Conservation (phyloP, 306 rosid species). For the Pyrus betulifolia region DNA sequence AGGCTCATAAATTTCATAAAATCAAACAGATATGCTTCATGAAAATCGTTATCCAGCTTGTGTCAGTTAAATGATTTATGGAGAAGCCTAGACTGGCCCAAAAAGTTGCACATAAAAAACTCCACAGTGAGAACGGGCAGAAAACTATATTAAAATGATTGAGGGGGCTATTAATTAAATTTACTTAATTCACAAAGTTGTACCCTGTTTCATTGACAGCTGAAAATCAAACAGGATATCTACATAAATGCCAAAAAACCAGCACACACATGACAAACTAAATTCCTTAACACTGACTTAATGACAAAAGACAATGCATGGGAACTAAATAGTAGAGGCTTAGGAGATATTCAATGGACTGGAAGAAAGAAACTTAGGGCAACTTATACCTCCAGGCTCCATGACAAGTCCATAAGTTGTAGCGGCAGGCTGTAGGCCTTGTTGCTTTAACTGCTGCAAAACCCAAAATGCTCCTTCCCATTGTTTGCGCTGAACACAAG, state of each 20-base stretch:
- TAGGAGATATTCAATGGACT: not conserved
- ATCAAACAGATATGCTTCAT: not conserved
- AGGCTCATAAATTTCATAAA: not conserved
- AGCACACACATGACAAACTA: not conserved
- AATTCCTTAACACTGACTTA: not conserved
- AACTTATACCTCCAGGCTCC: slow-evolving; percentile 91
- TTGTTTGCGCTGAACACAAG: slow-evolving; percentile 66
- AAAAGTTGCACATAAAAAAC: not conserved
- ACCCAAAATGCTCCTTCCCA: slow-evolving; percentile 99
- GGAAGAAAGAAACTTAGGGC: slow-evolving; percentile 15
- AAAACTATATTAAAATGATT: not conserved
- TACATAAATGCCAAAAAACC: not conserved
- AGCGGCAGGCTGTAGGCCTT: slow-evolving; percentile 43
- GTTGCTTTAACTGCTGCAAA: slow-evolving; percentile 72
- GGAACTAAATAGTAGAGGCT: not conserved
- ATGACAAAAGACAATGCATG: not conserved
- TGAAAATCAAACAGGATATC: not conserved
- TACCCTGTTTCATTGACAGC: not conserved
- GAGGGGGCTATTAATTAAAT: not conserved
- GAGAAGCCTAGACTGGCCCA: not conserved
- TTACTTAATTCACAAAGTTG: not conserved
- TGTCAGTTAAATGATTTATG: not conserved
- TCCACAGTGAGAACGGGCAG: not conserved
- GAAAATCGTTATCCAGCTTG: not conserved
- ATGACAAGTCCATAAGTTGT: slow-evolving; percentile 84